Evolutionary conservation across 495 filamentous ascomycete species (phyloP).

Genomic region (Paragyromitra xinjiangensis): DNA sequence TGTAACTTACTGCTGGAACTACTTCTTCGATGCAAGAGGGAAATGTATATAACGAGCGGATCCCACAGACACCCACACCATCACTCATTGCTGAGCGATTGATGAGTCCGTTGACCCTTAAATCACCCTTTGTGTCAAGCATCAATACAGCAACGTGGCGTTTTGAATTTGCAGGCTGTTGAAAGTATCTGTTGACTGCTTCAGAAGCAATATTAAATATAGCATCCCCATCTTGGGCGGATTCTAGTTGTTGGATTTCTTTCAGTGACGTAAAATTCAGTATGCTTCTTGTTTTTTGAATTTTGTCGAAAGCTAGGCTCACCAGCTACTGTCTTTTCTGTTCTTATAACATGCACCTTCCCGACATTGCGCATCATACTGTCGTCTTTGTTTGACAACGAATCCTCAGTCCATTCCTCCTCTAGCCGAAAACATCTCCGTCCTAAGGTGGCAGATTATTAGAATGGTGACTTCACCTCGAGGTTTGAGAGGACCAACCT

Average conservation of each 20-base stretch:
- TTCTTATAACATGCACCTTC: conserved; percentile 63
- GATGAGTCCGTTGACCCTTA: conserved; percentile 58
- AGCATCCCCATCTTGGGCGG: conserved; percentile 53
- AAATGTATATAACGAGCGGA: conserved; percentile 63
- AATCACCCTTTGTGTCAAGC: conserved; percentile 61
- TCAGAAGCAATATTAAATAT: conserved; percentile 60
- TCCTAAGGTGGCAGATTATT: conserved; percentile 39
- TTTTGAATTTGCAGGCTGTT: conserved; percentile 54
- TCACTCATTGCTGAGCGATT: conserved; percentile 62
- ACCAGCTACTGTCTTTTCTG: conserved; percentile 60
- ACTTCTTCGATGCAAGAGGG: conserved; percentile 63
- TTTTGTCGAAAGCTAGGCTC: conserved; percentile 58
- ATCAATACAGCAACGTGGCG: conserved; percentile 63
- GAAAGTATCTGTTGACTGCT: conserved; percentile 60
- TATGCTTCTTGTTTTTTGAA: conserved; percentile 53
- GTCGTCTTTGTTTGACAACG: conserved; percentile 56
- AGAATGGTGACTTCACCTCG: conserved; percentile 6
- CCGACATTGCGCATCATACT: conserved; percentile 59
- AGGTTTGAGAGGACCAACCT: conserved; percentile 39
- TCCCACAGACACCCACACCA: conserved; percentile 63
- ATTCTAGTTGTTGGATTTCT: conserved; percentile 52
- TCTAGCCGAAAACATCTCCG: conserved; percentile 64
- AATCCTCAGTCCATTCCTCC: conserved; percentile 63
- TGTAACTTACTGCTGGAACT: conserved; percentile 47
- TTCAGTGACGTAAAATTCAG: conserved; percentile 20